Conservation (phyloP, 306 rosid species). For the Vigna trinervia region DNA sequence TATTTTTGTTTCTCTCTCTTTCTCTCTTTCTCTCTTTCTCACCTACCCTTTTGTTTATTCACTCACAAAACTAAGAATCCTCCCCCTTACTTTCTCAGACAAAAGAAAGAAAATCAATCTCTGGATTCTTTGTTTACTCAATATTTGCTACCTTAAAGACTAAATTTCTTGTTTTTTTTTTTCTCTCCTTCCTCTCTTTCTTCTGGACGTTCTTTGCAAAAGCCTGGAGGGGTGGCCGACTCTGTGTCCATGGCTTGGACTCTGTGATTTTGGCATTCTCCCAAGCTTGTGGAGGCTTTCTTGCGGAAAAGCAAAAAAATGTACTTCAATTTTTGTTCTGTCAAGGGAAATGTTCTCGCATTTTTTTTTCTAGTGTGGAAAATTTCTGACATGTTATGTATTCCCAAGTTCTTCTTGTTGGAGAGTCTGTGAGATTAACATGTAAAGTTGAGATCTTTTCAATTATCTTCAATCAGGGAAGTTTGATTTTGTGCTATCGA, state of each 20-base stretch:
- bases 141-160: constrained; percentile 25
- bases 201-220: constrained; percentile 11
- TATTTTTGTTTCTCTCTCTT: background rate
- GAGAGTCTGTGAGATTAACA: constrained; percentile 20
- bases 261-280: constrained; percentile 26
- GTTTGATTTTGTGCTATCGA: constrained; percentile 21
- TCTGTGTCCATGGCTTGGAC: background rate
- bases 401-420: background rate
- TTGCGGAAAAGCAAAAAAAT: constrained; percentile 1
- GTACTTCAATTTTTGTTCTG: constrained; percentile 18
- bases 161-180: constrained; percentile 1
- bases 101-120: constrained; percentile 12
- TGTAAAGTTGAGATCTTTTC: constrained; percentile 31
- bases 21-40: background rate
- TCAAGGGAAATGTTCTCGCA: background rate
- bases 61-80: background rate
- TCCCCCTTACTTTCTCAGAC: background rate
- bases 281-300: background rate
- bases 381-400: background rate
- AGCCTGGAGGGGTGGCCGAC: constrained; percentile 14
- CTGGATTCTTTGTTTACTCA: constrained; percentile 32
- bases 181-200: background rate
- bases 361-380: background rate
- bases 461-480: background rate
- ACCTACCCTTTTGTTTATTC: constrained; percentile 7